phyloP scores from a whole-genome alignment of 352 stramenopile species.

The Globisporangium cystogenes region DNA sequence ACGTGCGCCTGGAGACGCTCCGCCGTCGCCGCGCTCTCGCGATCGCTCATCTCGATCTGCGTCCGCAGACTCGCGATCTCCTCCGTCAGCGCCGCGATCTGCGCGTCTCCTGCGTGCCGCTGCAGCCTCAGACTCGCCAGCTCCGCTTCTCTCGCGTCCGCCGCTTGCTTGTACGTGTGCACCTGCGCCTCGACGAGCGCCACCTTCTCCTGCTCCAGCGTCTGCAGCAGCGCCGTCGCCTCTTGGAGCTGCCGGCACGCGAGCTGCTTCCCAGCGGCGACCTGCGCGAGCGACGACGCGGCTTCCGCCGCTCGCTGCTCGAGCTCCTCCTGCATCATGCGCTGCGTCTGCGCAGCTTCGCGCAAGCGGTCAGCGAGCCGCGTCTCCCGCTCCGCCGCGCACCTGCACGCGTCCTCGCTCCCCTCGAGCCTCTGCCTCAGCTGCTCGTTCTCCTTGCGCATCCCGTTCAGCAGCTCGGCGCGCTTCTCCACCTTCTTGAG shows the following conservation, averaged over 20 bases:
- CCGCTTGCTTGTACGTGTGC: constrained; percentile 1
- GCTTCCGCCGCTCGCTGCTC: constrained; percentile 28
- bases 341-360: constrained; percentile 23
- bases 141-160: constrained; percentile 2
- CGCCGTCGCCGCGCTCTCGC: not conserved
- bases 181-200: constrained; percentile 2
- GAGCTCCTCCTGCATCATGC: constrained; percentile 33
- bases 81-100: constrained; percentile 17
- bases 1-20: not conserved
- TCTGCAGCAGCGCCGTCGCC: constrained; percentile 14
- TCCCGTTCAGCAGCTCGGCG: constrained; percentile 69
- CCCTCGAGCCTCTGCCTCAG: constrained; percentile 24
- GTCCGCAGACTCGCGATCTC: constrained; percentile 20
- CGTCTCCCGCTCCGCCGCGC: constrained; percentile 14
- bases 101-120: constrained; percentile 14
- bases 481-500: constrained; percentile 82
- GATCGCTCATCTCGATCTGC: constrained; percentile 11
- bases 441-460: constrained; percentile 67
- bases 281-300: constrained; percentile 11
- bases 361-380: constrained; percentile 14
- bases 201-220: constrained; percentile 3
- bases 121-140: constrained; percentile 17
- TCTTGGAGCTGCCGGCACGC: constrained; percentile 14
- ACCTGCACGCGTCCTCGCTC: constrained; percentile 10
- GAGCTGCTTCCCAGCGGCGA: constrained; percentile 17